These are phyloP conservation scores for Lepidium africanum DNA, from an alignment of 345 rosid species.

Conservation along the genomic window DNA sequence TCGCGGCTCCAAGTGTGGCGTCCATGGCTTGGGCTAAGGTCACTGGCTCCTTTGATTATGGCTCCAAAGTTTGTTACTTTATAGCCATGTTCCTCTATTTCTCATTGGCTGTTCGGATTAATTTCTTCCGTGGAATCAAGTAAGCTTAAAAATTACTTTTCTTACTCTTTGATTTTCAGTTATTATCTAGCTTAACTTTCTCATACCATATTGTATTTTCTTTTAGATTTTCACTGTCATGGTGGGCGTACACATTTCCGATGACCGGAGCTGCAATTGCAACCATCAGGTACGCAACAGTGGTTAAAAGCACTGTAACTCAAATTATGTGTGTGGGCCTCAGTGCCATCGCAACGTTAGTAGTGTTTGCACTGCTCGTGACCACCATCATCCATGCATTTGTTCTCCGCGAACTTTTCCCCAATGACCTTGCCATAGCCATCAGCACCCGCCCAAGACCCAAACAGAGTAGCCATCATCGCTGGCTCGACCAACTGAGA, in stretches of 20 bases:
- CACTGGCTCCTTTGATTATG: conserved; percentile 44
- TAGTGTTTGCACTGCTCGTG: conserved; percentile 47
- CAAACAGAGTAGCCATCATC: conserved; percentile 33
- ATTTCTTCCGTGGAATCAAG: conserved; percentile 78
- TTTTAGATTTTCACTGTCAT: conserved; percentile 72
- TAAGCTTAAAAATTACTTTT: neutral
- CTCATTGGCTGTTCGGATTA: conserved; percentile 63
- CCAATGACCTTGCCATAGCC: conserved; percentile 69
- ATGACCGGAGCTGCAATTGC: conserved; percentile 76
- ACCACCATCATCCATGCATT: conserved; percentile 50
- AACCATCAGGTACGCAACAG: conserved; percentile 54
- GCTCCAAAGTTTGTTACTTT: conserved; percentile 67
- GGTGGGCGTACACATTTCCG: conserved; percentile 98
- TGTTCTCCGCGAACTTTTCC: conserved; percentile 45
- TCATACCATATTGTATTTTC: neutral
- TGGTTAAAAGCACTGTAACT: conserved; percentile 37
- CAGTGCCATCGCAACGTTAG: conserved; percentile 39
- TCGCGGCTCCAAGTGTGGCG: too few species aligned
- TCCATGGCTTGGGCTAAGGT: too few species aligned
- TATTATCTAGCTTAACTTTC: neutral
- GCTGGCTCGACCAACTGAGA: conserved; percentile 51
- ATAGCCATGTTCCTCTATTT: conserved; percentile 69
- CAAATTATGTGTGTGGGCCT: conserved; percentile 43
- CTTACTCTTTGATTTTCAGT: neutral
- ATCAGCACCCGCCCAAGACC: conserved; percentile 48